phyloP scores from a whole-genome alignment of 768 basidiomycete genomes.

The Lactarius deliciosus region DNA sequence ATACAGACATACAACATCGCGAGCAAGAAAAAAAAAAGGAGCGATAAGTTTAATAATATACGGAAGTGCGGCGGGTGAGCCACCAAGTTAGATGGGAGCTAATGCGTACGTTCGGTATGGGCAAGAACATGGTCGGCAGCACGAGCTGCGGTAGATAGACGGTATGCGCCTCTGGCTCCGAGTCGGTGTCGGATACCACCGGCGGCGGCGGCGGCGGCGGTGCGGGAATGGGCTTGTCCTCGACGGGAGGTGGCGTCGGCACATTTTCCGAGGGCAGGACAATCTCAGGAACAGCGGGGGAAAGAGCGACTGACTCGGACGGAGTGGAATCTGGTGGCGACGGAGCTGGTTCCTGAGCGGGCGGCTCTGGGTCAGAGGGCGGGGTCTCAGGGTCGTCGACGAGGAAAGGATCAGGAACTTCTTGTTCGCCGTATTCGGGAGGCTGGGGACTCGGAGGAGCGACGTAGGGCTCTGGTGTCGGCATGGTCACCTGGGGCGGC shows the following conservation, averaged over 20 bases:
- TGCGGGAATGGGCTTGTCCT: slow-evolving; percentile 55
- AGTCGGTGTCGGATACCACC: slow-evolving; percentile 37
- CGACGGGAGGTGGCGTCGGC: slow-evolving; percentile 37
- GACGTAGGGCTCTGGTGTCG: slow-evolving; percentile 7
- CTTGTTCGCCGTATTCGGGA: slow-evolving; percentile 3
- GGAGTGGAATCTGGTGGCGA: slow-evolving; percentile 40
- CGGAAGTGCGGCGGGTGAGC: slow-evolving; percentile 47
- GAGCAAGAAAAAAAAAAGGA: slow-evolving; percentile 10
- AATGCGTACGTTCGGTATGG: slow-evolving; percentile 85
- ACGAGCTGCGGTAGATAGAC: slow-evolving; percentile 69
- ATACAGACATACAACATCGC: slow-evolving; percentile 28
- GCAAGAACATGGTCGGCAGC: slow-evolving; percentile 77
- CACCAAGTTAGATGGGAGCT: slow-evolving; percentile 60
- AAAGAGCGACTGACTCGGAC: slow-evolving; percentile 45
- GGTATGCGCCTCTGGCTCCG: slow-evolving; percentile 54
- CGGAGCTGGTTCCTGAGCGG: slow-evolving; percentile 30
- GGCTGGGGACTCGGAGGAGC: slow-evolving; percentile 5
- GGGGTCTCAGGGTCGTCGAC: slow-evolving; percentile 54
- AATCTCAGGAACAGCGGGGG: slow-evolving; percentile 28
- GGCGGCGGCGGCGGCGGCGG: slow-evolving; percentile 30
- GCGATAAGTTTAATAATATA: slow-evolving; percentile 36
- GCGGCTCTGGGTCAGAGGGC: slow-evolving; percentile 29
- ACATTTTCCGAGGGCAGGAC: slow-evolving; percentile 27
- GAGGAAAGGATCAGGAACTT: slow-evolving; percentile 55
- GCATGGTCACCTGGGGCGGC: neutral